Percentiles rank a stretch among this genome's conserved stretches.
These are phyloP conservation scores for Alloteropsis semialata DNA, from an alignment of 176 grass and related monocot species.

Conservation along the genomic window DNA sequence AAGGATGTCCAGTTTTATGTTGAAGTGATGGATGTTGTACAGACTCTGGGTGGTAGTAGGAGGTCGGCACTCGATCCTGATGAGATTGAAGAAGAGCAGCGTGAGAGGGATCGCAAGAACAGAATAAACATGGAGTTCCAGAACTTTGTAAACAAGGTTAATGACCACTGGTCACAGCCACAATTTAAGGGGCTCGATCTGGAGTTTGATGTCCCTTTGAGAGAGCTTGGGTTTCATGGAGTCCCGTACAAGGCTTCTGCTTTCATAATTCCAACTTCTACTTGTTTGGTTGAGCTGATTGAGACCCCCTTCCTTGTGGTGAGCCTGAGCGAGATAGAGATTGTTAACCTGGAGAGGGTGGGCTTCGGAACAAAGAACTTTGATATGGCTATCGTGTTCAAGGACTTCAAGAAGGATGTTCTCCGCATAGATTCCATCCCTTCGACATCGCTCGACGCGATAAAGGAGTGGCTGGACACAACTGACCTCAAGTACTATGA, in stretches of 20 bases:
- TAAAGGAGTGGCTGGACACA: constrained; percentile 95
- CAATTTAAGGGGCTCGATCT: constrained; percentile 65
- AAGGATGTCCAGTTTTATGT: constrained; percentile 94
- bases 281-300: constrained; percentile 79
- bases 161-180: constrained; percentile 72
- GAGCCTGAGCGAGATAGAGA: constrained; percentile 78
- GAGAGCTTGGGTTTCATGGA: constrained; percentile 86
- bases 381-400: constrained; percentile 93
- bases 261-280: constrained; percentile 90
- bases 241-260: constrained; percentile 80
- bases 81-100: constrained; percentile 94
- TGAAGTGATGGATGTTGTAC: constrained; percentile 98
- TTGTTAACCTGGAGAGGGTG: constrained; percentile 94
- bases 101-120: constrained; percentile 81
- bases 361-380: constrained; percentile 86
- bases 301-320: constrained; percentile 82
- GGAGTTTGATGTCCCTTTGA: constrained; percentile 78
- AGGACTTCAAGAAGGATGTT: constrained; percentile 92
- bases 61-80: constrained; percentile 82
- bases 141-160: constrained; percentile 83
- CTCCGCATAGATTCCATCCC: constrained; percentile 88
- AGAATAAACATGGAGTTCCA: constrained; percentile 83
- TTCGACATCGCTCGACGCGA: constrained; percentile 59
- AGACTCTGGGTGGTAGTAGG: constrained; percentile 58
- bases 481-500: constrained; percentile 97